Base-by-base conservation (phyloP, 2,329 filamentous ascomycete genomes). In the Ophiostoma sp. region DNA sequence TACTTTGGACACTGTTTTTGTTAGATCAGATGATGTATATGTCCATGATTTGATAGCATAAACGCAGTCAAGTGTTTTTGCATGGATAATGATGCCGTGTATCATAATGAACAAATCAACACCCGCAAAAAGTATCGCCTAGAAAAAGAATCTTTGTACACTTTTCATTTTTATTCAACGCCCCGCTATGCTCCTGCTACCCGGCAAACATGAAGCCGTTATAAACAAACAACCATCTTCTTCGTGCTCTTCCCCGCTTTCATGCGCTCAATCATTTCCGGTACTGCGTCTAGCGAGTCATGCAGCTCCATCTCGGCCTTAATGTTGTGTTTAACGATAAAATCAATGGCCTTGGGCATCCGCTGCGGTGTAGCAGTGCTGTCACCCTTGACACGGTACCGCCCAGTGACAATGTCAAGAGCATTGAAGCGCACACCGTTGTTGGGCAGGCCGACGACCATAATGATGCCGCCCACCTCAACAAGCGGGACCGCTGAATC, bases 301-400 rank as follows among this genome's bases (percentile, higher is more conserved):
- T 79, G 80, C 12, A 79, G 76, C 25, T 82, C 82, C 2, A 84
- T 81, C 22, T 81, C 80, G 0, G 82, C 82, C 71, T 81, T 79
- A 63, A 84, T 82, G 36, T 78, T 79, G 72, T 85, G 82, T 75
- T 83, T 80, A 11, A 79, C 82, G 2, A 82, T 84, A 61, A 84
- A 85, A 3, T 81, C 80, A 17, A 84, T 78, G 5, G 83, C 83
- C 76, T 83, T 83, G 72, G 79, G 78, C 81, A 84, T 83, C 19
- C 83, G 76, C 78, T 82, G 81, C 2, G 83, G 82, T 74, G 82
- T 83, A 61, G 82, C 79, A 0, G 82, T 84, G 74, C 80, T 83
- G 48, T 84, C 83, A 9, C 80, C 81, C 76, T 83, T 83, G 75
- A 84, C 80, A 39, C 80, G 78, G 76, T 83, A 84, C 33, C 78